A percentile compares a stretch with the other conserved stretches of the same genome.
These are phyloP conservation scores for Starmerella scarabaei DNA, from an alignment of 805 yeast genomes.

Conservation along the genomic window DNA sequence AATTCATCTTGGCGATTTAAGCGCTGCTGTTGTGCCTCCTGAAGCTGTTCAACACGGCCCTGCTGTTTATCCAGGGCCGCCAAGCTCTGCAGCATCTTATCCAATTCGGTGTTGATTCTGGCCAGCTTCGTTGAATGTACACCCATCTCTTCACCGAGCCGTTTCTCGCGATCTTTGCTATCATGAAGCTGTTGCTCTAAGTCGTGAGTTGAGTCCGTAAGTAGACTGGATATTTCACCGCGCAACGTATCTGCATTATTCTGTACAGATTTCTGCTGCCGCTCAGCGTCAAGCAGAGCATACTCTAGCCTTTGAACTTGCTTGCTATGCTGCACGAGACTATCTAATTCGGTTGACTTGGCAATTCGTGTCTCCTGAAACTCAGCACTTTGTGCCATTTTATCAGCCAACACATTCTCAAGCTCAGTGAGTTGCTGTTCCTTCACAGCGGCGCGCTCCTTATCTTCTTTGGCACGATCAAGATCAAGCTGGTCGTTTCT, in stretches of 20 bases:
- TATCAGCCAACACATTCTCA: constrained; percentile 33
- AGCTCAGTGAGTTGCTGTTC: constrained; percentile 36
- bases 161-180: constrained; percentile 1
- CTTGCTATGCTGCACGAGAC: constrained; percentile 7
- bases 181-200: constrained; percentile 2
- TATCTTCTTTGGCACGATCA: constrained; percentile 60
- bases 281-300: constrained; percentile 2
- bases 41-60: constrained; percentile 13
- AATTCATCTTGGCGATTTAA: not conserved
- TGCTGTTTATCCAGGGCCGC: constrained; percentile 7
- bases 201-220: constrained; percentile 24
- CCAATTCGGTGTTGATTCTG: constrained; percentile 1
- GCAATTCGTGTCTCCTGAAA: constrained; percentile 39
- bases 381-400: constrained; percentile 36
- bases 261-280: not conserved
- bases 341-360: constrained; percentile 43
- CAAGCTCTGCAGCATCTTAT: constrained; percentile 2
- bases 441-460: constrained; percentile 53
- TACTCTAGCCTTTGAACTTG: constrained; percentile 7
- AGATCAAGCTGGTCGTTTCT: constrained; percentile 68
- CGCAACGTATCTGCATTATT: constrained; percentile 3
- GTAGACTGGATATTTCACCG: constrained; percentile 3
- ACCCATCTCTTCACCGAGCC: constrained; percentile 1
- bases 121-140: constrained; percentile 30
- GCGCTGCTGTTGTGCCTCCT: constrained; percentile 3